phyloP scores from a whole-genome alignment of 1,284 basidiomycete genomes.

The Irpex sp. region DNA sequence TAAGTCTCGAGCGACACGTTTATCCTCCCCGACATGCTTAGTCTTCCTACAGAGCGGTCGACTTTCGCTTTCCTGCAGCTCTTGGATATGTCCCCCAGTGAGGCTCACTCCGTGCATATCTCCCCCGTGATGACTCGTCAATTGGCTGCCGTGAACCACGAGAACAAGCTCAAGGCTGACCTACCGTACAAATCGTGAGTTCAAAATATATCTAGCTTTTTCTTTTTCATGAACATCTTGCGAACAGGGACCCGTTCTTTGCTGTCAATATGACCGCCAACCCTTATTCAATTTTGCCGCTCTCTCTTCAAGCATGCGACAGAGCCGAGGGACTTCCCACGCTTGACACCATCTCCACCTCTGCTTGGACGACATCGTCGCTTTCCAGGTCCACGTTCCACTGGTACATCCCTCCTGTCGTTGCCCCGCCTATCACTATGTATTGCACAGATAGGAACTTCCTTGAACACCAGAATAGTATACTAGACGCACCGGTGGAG shows the following conservation, averaged over 20 bases:
- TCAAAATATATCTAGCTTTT: constrained; percentile 8
- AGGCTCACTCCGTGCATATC: constrained; percentile 60
- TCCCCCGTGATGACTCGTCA: constrained; percentile 55
- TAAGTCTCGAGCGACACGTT: constrained; percentile 29
- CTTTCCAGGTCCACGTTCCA: constrained; percentile 77
- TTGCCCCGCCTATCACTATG: constrained; percentile 82
- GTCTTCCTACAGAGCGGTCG: constrained; percentile 20
- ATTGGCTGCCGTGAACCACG: constrained; percentile 45
- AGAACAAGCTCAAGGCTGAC: constrained; percentile 39
- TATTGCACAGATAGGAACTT: constrained; percentile 80
- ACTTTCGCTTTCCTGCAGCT: constrained; percentile 81
- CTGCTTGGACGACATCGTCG: constrained; percentile 72
- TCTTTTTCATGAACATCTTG: constrained; percentile 14
- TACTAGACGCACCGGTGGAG: constrained; percentile 67
- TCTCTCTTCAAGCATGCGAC: constrained; percentile 31
- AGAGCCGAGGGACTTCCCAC: constrained; percentile 45
- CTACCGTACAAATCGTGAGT: constrained; percentile 46
- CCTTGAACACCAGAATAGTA: constrained; percentile 64
- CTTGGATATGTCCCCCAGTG: constrained; percentile 56
- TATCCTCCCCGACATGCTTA: background rate
- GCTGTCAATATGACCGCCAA: constrained; percentile 37
- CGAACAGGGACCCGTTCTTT: constrained; percentile 54
- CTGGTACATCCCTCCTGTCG: constrained; percentile 79
- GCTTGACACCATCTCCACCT: constrained; percentile 59
- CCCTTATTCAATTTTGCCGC: constrained; percentile 28